Percentiles rank a stretch among this genome's conserved stretches.
Evolutionary conservation across 2,329 filamentous ascomycete species (phyloP).

Genomic region (Metarhizium humberi): DNA sequence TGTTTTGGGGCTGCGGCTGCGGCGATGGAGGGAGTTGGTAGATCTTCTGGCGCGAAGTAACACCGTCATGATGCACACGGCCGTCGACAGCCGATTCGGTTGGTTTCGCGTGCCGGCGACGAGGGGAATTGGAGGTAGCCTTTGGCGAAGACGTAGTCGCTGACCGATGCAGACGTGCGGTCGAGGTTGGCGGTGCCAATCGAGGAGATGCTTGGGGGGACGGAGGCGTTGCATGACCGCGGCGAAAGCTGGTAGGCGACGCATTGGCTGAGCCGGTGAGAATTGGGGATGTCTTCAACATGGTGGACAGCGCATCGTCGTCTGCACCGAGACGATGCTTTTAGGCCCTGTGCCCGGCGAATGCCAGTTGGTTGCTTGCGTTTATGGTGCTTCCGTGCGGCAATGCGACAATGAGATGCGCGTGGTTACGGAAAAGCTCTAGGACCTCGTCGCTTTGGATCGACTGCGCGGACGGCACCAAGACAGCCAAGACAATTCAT

Average conservation of each 20-base stretch:
- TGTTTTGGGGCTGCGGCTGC: background rate
- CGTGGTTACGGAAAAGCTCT: background rate
- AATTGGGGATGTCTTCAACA: slow-evolving; percentile 50
- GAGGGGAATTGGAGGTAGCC: slow-evolving; percentile 10
- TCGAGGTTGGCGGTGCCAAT: slow-evolving; percentile 10
- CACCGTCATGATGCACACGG: background rate
- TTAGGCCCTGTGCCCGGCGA: background rate
- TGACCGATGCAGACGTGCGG: slow-evolving; percentile 3
- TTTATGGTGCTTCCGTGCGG: background rate
- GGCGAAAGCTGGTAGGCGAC: slow-evolving; percentile 37
- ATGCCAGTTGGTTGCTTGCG: background rate
- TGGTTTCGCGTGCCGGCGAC: slow-evolving; percentile 12
- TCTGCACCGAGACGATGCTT: background rate
- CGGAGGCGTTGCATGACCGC: slow-evolving; percentile 15
- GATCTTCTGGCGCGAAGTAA: background rate
- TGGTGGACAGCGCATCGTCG: slow-evolving; percentile 43
- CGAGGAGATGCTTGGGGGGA: slow-evolving; percentile 17
- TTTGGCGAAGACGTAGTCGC: slow-evolving; percentile 11
- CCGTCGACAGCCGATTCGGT: background rate
- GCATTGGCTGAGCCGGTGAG: slow-evolving; percentile 41
- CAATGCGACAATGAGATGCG: background rate
- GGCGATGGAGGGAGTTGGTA: background rate
- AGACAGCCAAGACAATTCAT: slow-evolving; percentile 1
- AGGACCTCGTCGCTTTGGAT: slow-evolving; percentile 1
- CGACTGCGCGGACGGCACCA: background rate